Conservation (phyloP, 371 early-diverging fungal genomes). For the Dichotomocladium elegans region DNA sequence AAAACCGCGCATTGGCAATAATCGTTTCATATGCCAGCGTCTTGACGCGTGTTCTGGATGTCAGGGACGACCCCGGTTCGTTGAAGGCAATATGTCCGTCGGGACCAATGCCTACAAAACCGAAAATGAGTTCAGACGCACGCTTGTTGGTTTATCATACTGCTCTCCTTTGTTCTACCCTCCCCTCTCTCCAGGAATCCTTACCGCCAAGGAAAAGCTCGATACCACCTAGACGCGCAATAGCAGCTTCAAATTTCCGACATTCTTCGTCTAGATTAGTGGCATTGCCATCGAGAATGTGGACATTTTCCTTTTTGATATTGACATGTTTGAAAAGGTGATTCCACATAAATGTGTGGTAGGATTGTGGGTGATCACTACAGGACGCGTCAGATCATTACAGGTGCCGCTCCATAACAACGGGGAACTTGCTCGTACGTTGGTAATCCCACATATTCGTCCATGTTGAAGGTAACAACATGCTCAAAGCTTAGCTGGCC, state of each 20-base stretch:
- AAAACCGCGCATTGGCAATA: conserved; percentile 85
- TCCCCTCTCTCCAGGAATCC: not conserved
- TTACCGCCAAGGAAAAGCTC: conserved; percentile 76
- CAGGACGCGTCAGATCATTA: too few species aligned
- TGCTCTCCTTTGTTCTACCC: not conserved
- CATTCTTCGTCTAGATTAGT: conserved; percentile 79
- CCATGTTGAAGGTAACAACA: conserved; percentile 74
- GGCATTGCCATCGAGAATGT: conserved; percentile 84
- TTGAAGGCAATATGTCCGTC: conserved; percentile 93
- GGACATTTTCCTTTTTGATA: conserved; percentile 74
- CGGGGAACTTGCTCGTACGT: conserved; percentile 12
- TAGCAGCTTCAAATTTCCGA: conserved; percentile 74
- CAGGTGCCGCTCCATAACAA: too few species aligned
- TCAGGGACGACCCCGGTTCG: conserved; percentile 85
- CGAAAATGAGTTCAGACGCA: too few species aligned
- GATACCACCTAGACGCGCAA: conserved; percentile 74
- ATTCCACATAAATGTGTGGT: conserved; percentile 88
- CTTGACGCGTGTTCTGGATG: conserved; percentile 83
- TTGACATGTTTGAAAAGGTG: conserved; percentile 82
- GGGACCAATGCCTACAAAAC: conserved; percentile 61
- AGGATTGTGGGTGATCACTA: conserved; percentile 75
- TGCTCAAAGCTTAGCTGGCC: conserved; percentile 63
- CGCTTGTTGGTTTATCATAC: not conserved
- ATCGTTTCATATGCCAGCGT: conserved; percentile 92
- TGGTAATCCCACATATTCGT: conserved; percentile 59